phyloP scores from a whole-genome alignment of 306 rosid genomes.

The Glycyrrhiza uralensis region DNA sequence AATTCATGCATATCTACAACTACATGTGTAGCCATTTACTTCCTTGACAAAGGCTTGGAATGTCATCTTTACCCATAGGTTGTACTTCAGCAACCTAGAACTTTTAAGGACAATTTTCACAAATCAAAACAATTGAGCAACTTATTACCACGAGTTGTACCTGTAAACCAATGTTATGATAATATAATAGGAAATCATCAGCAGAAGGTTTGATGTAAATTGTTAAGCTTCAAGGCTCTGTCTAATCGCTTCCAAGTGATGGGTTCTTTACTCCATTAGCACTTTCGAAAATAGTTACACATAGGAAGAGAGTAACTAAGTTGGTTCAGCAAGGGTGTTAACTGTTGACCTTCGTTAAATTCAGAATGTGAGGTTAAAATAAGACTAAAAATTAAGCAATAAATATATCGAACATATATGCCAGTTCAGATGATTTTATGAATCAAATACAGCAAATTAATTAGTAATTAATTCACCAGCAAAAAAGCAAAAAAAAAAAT shows the following conservation, averaged over 20 bases:
- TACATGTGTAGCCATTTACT: not conserved
- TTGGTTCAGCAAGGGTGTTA: not conserved
- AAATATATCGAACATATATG: not conserved
- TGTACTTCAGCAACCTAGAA: not conserved
- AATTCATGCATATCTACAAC: not conserved
- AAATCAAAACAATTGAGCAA: not conserved
- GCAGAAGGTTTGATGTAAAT: slow-evolving; percentile 7
- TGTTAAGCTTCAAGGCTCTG: not conserved
- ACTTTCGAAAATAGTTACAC: not conserved
- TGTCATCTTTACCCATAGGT: not conserved
- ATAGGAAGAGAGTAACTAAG: not conserved
- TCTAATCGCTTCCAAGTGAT: not conserved
- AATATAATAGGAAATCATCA: not conserved
- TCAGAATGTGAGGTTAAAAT: not conserved
- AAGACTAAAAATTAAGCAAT: not conserved
- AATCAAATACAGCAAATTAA: not conserved
- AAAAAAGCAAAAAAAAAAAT: not conserved
- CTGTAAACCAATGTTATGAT: not conserved
- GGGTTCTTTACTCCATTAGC: not conserved
- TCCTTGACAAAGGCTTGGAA: not conserved
- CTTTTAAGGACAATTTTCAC: not conserved
- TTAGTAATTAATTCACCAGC: not conserved
- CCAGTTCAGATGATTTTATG: not conserved
- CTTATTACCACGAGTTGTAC: not conserved
- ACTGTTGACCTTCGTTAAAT: not conserved